These are phyloP conservation scores for Dissophora globulifera DNA, from an alignment of 192 early-diverging fungal genomes.

Conservation along the genomic window DNA sequence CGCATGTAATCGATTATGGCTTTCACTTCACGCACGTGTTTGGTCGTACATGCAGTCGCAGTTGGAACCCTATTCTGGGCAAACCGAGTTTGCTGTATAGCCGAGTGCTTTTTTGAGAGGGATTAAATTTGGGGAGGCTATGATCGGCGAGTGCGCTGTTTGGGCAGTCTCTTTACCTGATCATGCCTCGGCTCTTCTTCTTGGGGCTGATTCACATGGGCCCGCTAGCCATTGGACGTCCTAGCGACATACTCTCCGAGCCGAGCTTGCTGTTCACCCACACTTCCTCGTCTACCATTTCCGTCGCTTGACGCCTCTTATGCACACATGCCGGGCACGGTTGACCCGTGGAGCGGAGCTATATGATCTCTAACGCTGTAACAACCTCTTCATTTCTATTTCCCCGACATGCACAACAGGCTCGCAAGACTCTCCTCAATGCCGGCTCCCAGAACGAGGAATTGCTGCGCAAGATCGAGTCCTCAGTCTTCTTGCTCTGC, in stretches of 20 bases:
- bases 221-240: not conserved
- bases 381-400: too few species aligned
- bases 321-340: too few species aligned
- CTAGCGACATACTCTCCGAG: not conserved
- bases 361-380: too few species aligned
- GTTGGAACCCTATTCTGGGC: conserved; percentile 42
- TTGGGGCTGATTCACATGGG: conserved; percentile 2
- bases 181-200: conserved; percentile 3
- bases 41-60: too few species aligned
- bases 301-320: too few species aligned
- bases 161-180: conserved; percentile 9
- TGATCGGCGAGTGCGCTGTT: conserved; percentile 36
- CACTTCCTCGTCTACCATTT: too few species aligned
- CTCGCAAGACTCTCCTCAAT: conserved; percentile 73
- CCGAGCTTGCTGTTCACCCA: not conserved
- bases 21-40: too few species aligned
- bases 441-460: conserved; percentile 76
- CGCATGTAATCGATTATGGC: too few species aligned
- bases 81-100: conserved; percentile 12
- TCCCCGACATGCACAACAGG: conserved; percentile 19
- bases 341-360: too few species aligned
- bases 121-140: too few species aligned
- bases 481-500: conserved; percentile 87
- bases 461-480: conserved; percentile 85
- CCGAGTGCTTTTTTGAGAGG: conserved; percentile 31